A percentile compares a stretch with the other conserved stretches of the same genome.
Evolutionary conservation across 2,329 filamentous ascomycete genomes (phyloP).

Genomic region (Nigrospora oryzae): DNA sequence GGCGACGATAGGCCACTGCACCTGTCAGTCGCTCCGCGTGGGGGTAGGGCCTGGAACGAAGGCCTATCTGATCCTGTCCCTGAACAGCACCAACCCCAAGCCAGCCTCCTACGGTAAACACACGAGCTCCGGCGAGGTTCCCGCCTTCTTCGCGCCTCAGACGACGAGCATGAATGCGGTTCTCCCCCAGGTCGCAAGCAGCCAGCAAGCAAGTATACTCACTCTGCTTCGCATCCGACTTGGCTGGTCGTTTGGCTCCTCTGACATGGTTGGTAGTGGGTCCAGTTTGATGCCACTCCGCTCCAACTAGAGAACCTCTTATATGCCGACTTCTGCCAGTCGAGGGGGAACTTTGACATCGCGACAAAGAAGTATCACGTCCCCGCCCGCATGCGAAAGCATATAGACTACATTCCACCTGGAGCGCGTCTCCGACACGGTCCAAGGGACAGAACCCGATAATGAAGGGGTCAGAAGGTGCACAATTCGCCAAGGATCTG

Average conservation of each 20-base stretch:
- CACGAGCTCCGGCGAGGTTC: conserved; percentile 25
- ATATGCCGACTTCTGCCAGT: conserved; percentile 24
- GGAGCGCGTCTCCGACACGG: conserved; percentile 10
- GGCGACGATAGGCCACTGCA: conserved; percentile 22
- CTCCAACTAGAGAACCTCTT: conserved; percentile 24
- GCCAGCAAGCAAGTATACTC: conserved; percentile 15
- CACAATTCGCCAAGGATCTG: too few species aligned
- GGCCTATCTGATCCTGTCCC: not conserved
- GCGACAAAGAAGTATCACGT: conserved; percentile 14
- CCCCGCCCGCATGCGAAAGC: conserved; percentile 11
- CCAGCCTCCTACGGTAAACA: conserved; percentile 26
- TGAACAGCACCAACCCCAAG: conserved; percentile 13
- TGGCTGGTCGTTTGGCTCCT: not conserved
- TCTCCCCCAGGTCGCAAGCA: conserved; percentile 19
- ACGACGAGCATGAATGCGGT: conserved; percentile 19
- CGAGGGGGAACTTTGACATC: conserved; percentile 10
- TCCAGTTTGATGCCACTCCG: conserved; percentile 24
- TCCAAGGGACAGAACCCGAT: not conserved
- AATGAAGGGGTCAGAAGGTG: too few species aligned
- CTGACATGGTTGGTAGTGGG: conserved; percentile 15
- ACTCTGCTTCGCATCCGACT: not conserved
- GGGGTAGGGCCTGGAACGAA: too few species aligned
- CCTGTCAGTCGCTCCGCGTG: conserved; percentile 11
- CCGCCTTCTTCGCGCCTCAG: conserved; percentile 27
- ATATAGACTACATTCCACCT: conserved; percentile 16